Evolutionary conservation across 768 basidiomycete species (phyloP), one percentile per base, ranked within the genome.

Genomic region (Dioszegia crocea): DNA sequence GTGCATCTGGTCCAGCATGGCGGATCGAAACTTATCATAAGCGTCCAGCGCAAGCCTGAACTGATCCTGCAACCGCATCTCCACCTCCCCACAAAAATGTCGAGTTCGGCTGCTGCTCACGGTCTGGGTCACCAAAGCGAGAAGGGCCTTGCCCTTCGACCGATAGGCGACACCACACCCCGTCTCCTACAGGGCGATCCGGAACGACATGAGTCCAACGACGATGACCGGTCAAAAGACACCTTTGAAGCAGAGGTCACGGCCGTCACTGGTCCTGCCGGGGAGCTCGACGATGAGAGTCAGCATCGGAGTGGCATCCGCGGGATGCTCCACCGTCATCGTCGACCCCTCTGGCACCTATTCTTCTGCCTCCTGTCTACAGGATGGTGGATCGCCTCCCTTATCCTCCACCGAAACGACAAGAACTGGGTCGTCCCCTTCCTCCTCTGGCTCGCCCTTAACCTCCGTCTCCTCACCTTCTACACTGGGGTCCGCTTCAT

Each of bases 371-470:
- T 62, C 30, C 49, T 62, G 2, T 57, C 57, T 39, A 57, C 56
- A 11, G 60, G 60, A 3, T 62, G 60, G 60, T 62, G 60, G 60
- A 52, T 62, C 50, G 55, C 60, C 24, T 51, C 48, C 24, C 41
- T 62, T n/a, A 40, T 62, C 23, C 48, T 62, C 21, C 55, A 57
- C 33, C 46, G 48, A 2, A 49, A 43, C 6, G 60, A 62, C 33
- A 57, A 23, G 27, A 41, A 48, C 47, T 62, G 60, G 60, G 56
- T 62, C 41, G 33, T 62, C 56, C 55, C 60, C 24, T 62, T 57
- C 48, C 48, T 62, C 17, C 56, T 56, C 21, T 62, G 60, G 60
- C 56, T 62, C 26, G 46, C 30, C 23, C 56, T 62, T 56, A 56
- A 31, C 17, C 47, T 62, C 45, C 52, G 60, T 3, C 27, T 62